A percentile compares a stretch with the other conserved stretches of the same genome.
These are phyloP conservation scores for Coemansia sp. DNA, from an alignment of 192 early-diverging fungal species.

Conservation along the genomic window DNA sequence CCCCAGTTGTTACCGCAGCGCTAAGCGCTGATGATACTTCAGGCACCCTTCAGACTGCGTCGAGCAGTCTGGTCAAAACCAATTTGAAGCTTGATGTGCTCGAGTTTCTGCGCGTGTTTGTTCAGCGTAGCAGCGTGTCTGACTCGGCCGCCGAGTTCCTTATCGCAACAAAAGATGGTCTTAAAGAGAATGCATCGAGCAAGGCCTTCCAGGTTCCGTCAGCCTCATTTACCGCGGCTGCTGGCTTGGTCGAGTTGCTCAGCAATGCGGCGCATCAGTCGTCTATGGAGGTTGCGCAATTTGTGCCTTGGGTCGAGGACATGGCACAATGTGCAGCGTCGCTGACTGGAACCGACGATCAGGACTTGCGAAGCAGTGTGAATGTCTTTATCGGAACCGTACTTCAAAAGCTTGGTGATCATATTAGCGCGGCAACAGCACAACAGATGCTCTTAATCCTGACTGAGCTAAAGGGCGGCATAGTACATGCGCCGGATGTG, in stretches of 20 bases:
- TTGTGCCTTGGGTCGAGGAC: constrained; percentile 20
- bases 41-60: constrained; percentile 28
- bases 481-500: background rate
- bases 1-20: constrained; percentile 18
- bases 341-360: constrained; percentile 13
- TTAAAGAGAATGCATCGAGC: constrained; percentile 23
- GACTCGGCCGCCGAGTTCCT: constrained; percentile 22
- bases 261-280: constrained; percentile 10
- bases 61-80: constrained; percentile 34
- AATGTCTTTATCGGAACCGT: constrained; percentile 19
- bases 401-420: constrained; percentile 31
- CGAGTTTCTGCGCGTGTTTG: constrained; percentile 30
- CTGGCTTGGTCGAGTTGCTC: constrained; percentile 20
- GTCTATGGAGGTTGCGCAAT: constrained; percentile 12
- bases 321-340: constrained; percentile 14
- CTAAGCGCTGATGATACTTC: constrained; percentile 29
- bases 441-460: constrained; percentile 11
- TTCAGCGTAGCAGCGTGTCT: constrained; percentile 11
- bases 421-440: constrained; percentile 5
- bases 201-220: constrained; percentile 28
- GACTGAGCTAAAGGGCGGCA: constrained; percentile 14
- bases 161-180: constrained; percentile 13
- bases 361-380: constrained; percentile 8
- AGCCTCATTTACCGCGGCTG: constrained; percentile 16
- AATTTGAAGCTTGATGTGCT: constrained; percentile 47